Percentiles rank a stretch among this genome's conserved stretches.
Conservation (phyloP, 768 basidiomycete species). For the Lactarius tabidus region DNA sequence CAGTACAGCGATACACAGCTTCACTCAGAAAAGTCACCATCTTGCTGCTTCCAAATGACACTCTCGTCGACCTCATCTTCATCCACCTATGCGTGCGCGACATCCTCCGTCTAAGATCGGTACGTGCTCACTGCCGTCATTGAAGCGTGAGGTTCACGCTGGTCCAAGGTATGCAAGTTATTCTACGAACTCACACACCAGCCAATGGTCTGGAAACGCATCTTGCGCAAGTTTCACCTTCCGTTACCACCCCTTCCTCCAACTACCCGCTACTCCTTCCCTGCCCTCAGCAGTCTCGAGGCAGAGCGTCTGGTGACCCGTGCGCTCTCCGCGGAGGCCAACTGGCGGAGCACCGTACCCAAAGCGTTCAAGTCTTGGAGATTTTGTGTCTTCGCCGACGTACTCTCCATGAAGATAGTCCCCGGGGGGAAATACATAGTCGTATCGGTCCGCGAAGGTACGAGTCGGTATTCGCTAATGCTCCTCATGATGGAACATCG, state of each 20-base stretch:
- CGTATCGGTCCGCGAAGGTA: constrained; percentile 17
- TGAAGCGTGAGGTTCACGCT: neutral
- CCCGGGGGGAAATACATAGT: constrained; percentile 26
- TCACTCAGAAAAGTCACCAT: neutral
- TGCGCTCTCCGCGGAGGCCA: constrained; percentile 24
- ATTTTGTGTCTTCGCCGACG: constrained; percentile 14
- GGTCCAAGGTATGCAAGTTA: constrained; percentile 16
- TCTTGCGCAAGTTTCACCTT: constrained; percentile 22
- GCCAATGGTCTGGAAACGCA: constrained; percentile 25
- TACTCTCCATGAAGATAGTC: constrained; percentile 25
- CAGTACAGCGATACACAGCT: neutral
- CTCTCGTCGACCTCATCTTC: constrained; percentile 23
- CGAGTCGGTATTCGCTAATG: constrained; percentile 19
- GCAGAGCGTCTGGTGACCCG: constrained; percentile 24
- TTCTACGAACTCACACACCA: constrained; percentile 25
- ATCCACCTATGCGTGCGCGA: constrained; percentile 24
- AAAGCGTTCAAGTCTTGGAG: constrained; percentile 17
- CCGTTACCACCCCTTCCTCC: constrained; percentile 25
- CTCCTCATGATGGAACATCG: constrained; percentile 27
- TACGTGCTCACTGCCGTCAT: neutral
- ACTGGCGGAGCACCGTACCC: constrained; percentile 25
- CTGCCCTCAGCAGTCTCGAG: constrained; percentile 22
- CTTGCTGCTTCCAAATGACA: constrained; percentile 20
- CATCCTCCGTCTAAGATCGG: constrained; percentile 23
- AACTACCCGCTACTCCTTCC: constrained; percentile 21